A percentile compares a stretch with the other conserved stretches of the same genome.
These are phyloP conservation scores for Sphaerulina populicola DNA, from an alignment of 2,329 filamentous ascomycete species.

Conservation along the genomic window DNA sequence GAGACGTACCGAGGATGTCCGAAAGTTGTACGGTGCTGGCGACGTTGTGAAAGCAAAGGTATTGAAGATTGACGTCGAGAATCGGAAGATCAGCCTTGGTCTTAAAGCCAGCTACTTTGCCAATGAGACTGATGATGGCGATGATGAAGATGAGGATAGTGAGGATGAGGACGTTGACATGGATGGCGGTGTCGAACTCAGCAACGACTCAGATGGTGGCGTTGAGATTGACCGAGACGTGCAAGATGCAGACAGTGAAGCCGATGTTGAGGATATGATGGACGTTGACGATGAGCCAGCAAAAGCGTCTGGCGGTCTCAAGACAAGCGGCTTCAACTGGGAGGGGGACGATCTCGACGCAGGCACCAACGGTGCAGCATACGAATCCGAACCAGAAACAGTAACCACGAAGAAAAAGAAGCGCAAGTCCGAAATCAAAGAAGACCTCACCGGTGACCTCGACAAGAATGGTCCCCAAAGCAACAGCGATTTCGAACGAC, in stretches of 20 bases:
- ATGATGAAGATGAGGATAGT: slow-evolving; percentile 34
- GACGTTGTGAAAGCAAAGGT: slow-evolving; percentile 91
- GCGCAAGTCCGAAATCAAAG: slow-evolving; percentile 70
- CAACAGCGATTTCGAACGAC: slow-evolving; percentile 83
- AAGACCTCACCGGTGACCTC: slow-evolving; percentile 86
- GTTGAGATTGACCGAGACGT: slow-evolving; percentile 37
- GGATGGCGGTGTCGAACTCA: slow-evolving; percentile 23
- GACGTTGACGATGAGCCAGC: slow-evolving; percentile 31
- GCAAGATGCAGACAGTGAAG: slow-evolving; percentile 40
- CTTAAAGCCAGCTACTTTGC: slow-evolving; percentile 89
- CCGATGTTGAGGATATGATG: slow-evolving; percentile 42
- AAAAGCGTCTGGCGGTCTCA: slow-evolving; percentile 44
- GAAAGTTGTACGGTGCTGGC: slow-evolving; percentile 79
- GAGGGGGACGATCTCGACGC: slow-evolving; percentile 52
- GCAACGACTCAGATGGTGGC: slow-evolving; percentile 16
- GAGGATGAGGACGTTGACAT: slow-evolving; percentile 28
- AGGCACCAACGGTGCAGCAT: slow-evolving; percentile 47
- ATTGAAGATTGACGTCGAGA: slow-evolving; percentile 64
- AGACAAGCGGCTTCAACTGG: slow-evolving; percentile 80
- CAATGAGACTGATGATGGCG: slow-evolving; percentile 45
- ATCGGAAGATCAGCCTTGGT: slow-evolving; percentile 76
- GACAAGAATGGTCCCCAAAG: slow-evolving; percentile 83
- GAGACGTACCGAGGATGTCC: slow-evolving; percentile 70
- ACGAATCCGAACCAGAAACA: slow-evolving; percentile 48
- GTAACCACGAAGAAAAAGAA: slow-evolving; percentile 47